phyloP scores from a whole-genome alignment of 495 filamentous ascomycete genomes.

The Penicillium steckii region DNA sequence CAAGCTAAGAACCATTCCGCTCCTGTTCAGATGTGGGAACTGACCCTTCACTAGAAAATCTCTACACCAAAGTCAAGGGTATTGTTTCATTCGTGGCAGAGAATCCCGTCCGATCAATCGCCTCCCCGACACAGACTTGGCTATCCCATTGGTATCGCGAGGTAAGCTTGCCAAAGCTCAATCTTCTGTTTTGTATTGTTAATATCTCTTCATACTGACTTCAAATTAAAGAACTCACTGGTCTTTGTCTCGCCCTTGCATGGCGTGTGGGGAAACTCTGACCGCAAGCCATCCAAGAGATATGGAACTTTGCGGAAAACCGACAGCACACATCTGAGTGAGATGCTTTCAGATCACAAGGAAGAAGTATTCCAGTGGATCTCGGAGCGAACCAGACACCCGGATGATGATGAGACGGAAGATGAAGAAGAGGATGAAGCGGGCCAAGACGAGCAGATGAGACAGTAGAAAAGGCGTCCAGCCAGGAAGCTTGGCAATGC shows the following conservation, averaged over 20 bases:
- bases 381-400: conserved; percentile 38
- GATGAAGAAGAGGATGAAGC: conserved; percentile 14
- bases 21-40: neutral
- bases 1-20: neutral
- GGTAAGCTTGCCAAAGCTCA: conserved; percentile 27
- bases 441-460: neutral
- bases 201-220: neutral
- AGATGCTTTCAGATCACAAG: conserved; percentile 63
- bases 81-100: conserved; percentile 53
- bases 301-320: conserved; percentile 64
- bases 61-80: conserved; percentile 55
- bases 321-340: conserved; percentile 50
- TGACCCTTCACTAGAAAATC: conserved; percentile 35
- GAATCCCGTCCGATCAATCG: conserved; percentile 56
- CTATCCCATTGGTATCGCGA: conserved; percentile 71
- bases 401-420: conserved; percentile 28
- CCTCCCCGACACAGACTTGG: conserved; percentile 59
- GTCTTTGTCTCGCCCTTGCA: conserved; percentile 74
- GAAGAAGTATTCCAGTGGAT: conserved; percentile 58
- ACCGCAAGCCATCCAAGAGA: conserved; percentile 64
- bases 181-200: neutral
- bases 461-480: neutral
- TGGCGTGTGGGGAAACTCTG: conserved; percentile 62
- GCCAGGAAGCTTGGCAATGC: neutral
- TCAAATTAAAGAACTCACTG: conserved; percentile 52